Conservation (phyloP, 2,329 filamentous ascomycete species). For the Botrytis cinerea region DNA sequence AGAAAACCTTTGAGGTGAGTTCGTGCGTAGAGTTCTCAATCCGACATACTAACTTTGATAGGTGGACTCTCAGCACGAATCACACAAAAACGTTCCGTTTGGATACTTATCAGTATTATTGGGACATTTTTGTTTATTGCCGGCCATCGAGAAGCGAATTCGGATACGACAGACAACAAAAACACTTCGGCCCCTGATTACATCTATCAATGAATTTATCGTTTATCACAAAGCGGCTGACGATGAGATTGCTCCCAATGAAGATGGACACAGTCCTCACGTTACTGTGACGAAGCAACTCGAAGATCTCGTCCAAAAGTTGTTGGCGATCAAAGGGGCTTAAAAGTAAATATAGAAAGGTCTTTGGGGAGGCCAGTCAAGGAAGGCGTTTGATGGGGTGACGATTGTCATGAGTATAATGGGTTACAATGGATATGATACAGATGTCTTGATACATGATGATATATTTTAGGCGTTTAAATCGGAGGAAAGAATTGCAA, state of each 20-base stretch:
- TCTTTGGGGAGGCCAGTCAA: not conserved
- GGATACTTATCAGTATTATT: slow-evolving; percentile 85
- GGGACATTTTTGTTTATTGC: slow-evolving; percentile 72
- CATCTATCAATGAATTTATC: slow-evolving; percentile 63
- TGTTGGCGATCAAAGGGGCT: slow-evolving; percentile 24
- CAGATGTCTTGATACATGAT: slow-evolving; percentile 15
- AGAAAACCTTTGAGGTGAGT: slow-evolving; percentile 68
- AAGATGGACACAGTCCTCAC: slow-evolving; percentile 47
- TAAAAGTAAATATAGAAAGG: not conserved
- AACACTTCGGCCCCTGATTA: slow-evolving; percentile 52
- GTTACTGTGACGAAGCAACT: slow-evolving; percentile 48
- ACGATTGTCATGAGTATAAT: not conserved
- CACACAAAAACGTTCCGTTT: slow-evolving; percentile 77
- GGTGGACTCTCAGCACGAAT: slow-evolving; percentile 73
- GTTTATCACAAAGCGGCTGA: slow-evolving; percentile 61
- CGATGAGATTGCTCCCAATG: slow-evolving; percentile 45
- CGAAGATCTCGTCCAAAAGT: slow-evolving; percentile 34
- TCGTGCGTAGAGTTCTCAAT: not conserved
- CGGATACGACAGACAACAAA: slow-evolving; percentile 48
- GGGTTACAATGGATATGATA: slow-evolving; percentile 17
- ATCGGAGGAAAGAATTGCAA: slow-evolving; percentile 16
- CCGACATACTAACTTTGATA: slow-evolving; percentile 41
- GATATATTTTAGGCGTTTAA: slow-evolving; percentile 21
- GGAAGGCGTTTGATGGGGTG: not conserved
- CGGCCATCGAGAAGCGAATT: slow-evolving; percentile 47